phyloP scores from a whole-genome alignment of 164 flowering plant genomes.

The Cinnamomum chago region DNA sequence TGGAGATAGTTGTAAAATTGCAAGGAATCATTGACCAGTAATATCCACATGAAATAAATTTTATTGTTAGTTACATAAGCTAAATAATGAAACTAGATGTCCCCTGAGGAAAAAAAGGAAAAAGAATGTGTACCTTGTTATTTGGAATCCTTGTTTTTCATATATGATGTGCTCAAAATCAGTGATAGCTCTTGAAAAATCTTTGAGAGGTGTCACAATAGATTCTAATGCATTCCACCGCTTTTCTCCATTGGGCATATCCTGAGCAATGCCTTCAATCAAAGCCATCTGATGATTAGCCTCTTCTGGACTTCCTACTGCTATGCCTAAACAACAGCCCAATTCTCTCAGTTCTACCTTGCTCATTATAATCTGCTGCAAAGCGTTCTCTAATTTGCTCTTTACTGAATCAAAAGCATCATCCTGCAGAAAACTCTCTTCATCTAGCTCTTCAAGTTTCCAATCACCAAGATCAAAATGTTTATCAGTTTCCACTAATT shows the following conservation, averaged over 20 bases:
- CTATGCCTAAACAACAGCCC: slow-evolving; percentile 19
- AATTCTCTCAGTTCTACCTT: slow-evolving; percentile 29
- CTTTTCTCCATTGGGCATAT: slow-evolving; percentile 10
- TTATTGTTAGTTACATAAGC: too few species aligned
- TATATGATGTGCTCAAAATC: slow-evolving; percentile 27
- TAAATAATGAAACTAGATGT: too few species aligned
- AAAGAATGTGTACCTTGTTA: slow-evolving; percentile 37
- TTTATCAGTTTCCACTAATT: slow-evolving; percentile 19
- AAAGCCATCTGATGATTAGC: slow-evolving; percentile 15
- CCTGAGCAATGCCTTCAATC: neutral
- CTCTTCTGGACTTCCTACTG: slow-evolving; percentile 9
- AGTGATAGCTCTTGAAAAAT: slow-evolving; percentile 19
- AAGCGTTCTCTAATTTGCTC: slow-evolving; percentile 31
- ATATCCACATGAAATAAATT: too few species aligned
- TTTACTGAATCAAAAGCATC: slow-evolving; percentile 25
- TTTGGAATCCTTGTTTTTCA: slow-evolving; percentile 21
- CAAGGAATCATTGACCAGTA: too few species aligned
- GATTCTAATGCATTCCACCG: slow-evolving; percentile 8
- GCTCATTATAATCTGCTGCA: slow-evolving; percentile 28
- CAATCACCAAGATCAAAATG: slow-evolving; percentile 13
- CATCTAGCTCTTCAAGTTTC: slow-evolving; percentile 17
- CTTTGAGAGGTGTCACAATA: slow-evolving; percentile 11
- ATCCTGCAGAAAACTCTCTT: slow-evolving; percentile 10
- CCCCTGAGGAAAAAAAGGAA: neutral
- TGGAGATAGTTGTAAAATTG: too few species aligned